Conservation (phyloP, 2,329 filamentous ascomycete genomes). For the Fusarium dimerum region DNA sequence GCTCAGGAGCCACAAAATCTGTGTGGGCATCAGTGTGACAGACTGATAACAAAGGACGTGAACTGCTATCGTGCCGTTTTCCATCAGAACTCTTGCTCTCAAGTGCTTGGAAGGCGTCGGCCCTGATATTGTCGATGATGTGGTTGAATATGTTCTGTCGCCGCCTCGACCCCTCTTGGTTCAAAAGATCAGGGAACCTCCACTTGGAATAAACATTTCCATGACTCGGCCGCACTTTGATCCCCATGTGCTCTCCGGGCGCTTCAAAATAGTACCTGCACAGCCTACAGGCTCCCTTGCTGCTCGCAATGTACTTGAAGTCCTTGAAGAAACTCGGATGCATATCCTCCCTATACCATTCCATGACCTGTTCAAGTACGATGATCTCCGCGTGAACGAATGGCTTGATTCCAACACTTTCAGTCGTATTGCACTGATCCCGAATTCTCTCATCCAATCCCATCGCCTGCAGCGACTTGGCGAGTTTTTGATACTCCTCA, state of each 20-base stretch:
- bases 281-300: constrained; percentile 43
- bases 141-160: constrained; percentile 27
- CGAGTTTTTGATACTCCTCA: constrained; percentile 10
- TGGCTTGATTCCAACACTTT: constrained; percentile 17
- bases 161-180: constrained; percentile 5
- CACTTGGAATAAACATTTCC: constrained; percentile 42
- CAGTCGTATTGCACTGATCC: constrained; percentile 7
- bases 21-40: constrained; percentile 11
- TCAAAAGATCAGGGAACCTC: constrained; percentile 37
- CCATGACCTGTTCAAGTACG: constrained; percentile 29
- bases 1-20: constrained; percentile 7
- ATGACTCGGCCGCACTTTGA: constrained; percentile 35
- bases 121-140: constrained; percentile 29
- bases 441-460: constrained; percentile 26
- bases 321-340: constrained; percentile 30
- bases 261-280: constrained; percentile 40
- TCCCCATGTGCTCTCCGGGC: constrained; percentile 10
- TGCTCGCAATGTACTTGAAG: constrained; percentile 41
- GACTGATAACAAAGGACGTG: constrained; percentile 15
- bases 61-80: constrained; percentile 37
- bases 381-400: constrained; percentile 40
- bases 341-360: constrained; percentile 3
- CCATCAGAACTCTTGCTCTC: constrained; percentile 25
- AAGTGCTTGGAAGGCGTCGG: constrained; percentile 31
- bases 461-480: constrained; percentile 22